Evolutionary conservation across 2,329 filamentous ascomycete species (phyloP).

Genomic region (Fusarium duplospermum): DNA sequence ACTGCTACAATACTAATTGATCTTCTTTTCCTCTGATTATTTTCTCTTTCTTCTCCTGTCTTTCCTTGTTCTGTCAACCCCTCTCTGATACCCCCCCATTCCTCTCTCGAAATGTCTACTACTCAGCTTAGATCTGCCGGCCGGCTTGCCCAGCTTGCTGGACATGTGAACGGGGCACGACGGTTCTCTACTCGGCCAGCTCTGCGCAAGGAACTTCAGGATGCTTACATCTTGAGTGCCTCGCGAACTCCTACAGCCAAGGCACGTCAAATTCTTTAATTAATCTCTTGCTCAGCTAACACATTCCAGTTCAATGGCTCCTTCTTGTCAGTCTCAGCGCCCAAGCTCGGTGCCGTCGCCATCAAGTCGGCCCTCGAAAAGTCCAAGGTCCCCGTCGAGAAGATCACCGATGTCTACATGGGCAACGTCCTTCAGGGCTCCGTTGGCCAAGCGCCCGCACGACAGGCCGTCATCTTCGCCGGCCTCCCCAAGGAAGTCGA

Average conservation of each 20-base stretch:
- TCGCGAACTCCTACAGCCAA: constrained; percentile 91
- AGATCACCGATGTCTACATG: constrained; percentile 96
- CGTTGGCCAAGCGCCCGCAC: constrained; percentile 89
- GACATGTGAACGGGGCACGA: constrained; percentile 56
- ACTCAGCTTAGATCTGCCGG: constrained; percentile 50
- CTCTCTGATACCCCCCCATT: constrained; percentile 22
- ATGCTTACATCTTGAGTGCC: constrained; percentile 94
- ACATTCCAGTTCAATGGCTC: constrained; percentile 87
- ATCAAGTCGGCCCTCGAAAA: constrained; percentile 93
- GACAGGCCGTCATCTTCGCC: constrained; percentile 90
- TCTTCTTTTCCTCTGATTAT: not conserved
- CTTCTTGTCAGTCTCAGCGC: constrained; percentile 83
- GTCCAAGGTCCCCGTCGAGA: constrained; percentile 82
- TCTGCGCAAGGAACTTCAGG: constrained; percentile 77
- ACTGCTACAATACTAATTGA: constrained; percentile 7
- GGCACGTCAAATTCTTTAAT: constrained; percentile 58
- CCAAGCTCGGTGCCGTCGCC: constrained; percentile 88
- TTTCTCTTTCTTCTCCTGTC: not conserved
- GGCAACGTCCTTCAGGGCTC: constrained; percentile 90
- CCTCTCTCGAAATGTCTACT: constrained; percentile 28
- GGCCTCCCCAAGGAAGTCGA: constrained; percentile 85
- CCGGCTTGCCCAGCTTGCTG: constrained; percentile 50
- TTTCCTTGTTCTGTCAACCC: constrained; percentile 6
- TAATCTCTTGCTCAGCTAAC: not conserved
- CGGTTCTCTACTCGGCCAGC: constrained; percentile 59